These are phyloP conservation scores for Yamadazyma oceani DNA, from an alignment of 1,139 yeast species.

Conservation along the genomic window DNA sequence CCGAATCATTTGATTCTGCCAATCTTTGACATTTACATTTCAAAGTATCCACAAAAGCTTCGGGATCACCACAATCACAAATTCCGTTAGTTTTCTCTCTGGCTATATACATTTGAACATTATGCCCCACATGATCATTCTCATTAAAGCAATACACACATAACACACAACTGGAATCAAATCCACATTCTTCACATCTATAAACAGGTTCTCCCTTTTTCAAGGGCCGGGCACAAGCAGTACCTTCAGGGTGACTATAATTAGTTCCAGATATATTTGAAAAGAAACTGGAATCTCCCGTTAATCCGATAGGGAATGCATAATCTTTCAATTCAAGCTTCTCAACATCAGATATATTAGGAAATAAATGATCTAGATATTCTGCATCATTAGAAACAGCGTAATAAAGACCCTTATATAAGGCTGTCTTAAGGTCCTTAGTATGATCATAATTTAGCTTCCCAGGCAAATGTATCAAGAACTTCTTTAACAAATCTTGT, in stretches of 20 bases:
- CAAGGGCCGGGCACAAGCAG: constrained; percentile 66
- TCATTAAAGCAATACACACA: constrained; percentile 71
- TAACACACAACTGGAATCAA: constrained; percentile 72
- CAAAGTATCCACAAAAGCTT: constrained; percentile 65
- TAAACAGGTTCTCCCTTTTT: constrained; percentile 62
- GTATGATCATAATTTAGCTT: constrained; percentile 18
- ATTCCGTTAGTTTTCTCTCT: constrained; percentile 54
- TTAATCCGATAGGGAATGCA: constrained; percentile 12
- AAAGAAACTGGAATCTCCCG: constrained; percentile 5
- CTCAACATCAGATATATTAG: constrained; percentile 22
- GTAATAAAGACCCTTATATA: constrained; percentile 31
- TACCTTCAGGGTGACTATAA: constrained; percentile 27
- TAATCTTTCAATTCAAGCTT: constrained; percentile 16
- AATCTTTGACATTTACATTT: constrained; percentile 47
- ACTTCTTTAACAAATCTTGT: constrained; percentile 24
- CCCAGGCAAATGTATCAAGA: constrained; percentile 30
- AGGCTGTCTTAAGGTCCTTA: constrained; percentile 18
- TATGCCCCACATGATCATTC: constrained; percentile 64
- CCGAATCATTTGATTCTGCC: constrained; percentile 7
- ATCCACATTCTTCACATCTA: constrained; percentile 65
- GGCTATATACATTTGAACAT: constrained; percentile 54
- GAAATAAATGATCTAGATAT: constrained; percentile 26
- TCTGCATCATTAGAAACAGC: constrained; percentile 34
- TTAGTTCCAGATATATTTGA: constrained; percentile 3
- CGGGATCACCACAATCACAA: constrained; percentile 92